phyloP scores from a whole-genome alignment of 2,329 filamentous ascomycete genomes.

The Helminthosporium solani region DNA sequence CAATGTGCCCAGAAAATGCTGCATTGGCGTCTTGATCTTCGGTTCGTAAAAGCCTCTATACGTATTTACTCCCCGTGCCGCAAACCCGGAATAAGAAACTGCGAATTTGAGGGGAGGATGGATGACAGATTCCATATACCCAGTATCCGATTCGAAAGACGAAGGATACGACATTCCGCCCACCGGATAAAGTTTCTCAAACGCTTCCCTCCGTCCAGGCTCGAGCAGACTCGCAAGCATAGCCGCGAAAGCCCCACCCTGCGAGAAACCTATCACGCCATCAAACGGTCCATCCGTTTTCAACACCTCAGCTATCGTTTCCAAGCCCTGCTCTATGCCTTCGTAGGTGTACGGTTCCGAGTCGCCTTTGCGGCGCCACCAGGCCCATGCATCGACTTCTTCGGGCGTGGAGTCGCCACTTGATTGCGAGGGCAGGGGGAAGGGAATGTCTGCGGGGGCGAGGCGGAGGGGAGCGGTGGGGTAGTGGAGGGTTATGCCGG shows the following conservation, averaged over 20 bases:
- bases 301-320: constrained; percentile 53
- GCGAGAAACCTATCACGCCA: constrained; percentile 40
- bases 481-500: constrained; percentile 50
- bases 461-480: constrained; percentile 49
- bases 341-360: constrained; percentile 60
- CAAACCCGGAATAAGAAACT: constrained; percentile 76
- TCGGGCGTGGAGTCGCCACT: constrained; percentile 48
- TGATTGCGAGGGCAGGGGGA: constrained; percentile 37
- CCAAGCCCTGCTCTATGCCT: constrained; percentile 68
- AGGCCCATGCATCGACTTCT: constrained; percentile 72
- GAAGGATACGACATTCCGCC: constrained; percentile 56
- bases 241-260: constrained; percentile 59
- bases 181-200: constrained; percentile 43
- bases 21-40: constrained; percentile 69
- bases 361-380: constrained; percentile 73
- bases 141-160: constrained; percentile 44
- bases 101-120: constrained; percentile 68
- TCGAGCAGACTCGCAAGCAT: constrained; percentile 76
- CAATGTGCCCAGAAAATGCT: constrained; percentile 80
- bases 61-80: constrained; percentile 57
- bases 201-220: constrained; percentile 48
- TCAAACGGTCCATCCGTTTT: constrained; percentile 38
- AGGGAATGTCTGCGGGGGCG: constrained; percentile 54
- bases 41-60: constrained; percentile 74
- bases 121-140: constrained; percentile 35